Base-by-base conservation (phyloP, 2,329 filamentous ascomycete genomes). In the Pseudogymnoascus sp. region DNA sequence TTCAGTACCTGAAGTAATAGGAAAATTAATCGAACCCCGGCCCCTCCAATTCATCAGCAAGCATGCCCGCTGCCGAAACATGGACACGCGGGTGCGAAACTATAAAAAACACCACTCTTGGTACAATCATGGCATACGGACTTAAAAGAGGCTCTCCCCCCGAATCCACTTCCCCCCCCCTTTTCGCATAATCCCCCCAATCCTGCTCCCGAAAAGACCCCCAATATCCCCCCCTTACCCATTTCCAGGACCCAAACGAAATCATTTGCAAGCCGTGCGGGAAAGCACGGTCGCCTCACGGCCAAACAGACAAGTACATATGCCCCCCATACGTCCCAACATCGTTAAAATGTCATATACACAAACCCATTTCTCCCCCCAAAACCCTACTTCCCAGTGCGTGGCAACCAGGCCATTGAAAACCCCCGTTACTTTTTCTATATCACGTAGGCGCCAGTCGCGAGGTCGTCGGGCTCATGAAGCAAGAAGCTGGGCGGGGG, bases 1-100 rank as follows among this genome's bases (percentile, higher is more conserved):
- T 46, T 46, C 21, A 46, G 42, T 46, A 46, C 42, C 42, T 46
- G 42, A 46, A 46, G 42, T 46, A 46, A 46, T 46, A 46, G 42
- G 42, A 46, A 46, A 46, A 46, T 46, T 46, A 46, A 46, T 46
- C 42, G 42, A 6, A 46, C 11, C 42, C 23, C 21, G 5, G 13
- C 42, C 21, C 42, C 11, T 21, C 42, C 17, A 19, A 23, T 23
- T 46, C 42, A 46, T 46, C 42, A 46, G 42, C 42, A 46, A 46
- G 42, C 42, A 46, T 46, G 19, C 42, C 42, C 42, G 21, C 42
- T 11, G 19, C 42, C 42, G 42, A 46, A 46, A 46, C 42, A 46
- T 46, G 42, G 42, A 46, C 42, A 26, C 42, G 42, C 42, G 21
- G 42, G 21, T 46, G 42, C 42, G 42, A 46, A 46, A 46, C 42